Evolutionary conservation across 2,329 filamentous ascomycete species (phyloP).

Genomic region (Nemania diffusa): DNA sequence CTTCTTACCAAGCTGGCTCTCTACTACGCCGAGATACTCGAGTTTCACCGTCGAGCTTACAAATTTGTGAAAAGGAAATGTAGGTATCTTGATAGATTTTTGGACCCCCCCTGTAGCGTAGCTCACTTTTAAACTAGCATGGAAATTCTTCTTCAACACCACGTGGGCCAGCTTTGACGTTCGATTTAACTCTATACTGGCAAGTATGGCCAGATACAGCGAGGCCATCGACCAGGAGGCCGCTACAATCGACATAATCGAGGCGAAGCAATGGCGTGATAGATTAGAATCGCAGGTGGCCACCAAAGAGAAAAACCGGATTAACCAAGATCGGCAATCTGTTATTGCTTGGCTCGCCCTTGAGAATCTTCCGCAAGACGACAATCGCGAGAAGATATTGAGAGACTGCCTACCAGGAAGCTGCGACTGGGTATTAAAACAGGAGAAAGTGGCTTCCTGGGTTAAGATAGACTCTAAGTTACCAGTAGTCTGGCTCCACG

Average conservation of each 20-base stretch:
- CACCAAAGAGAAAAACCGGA: slow-evolving; percentile 11
- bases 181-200: slow-evolving; percentile 19
- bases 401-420: slow-evolving; percentile 16
- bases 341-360: slow-evolving; percentile 18
- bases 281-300: slow-evolving; percentile 6
- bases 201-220: slow-evolving; percentile 10
- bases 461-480: background rate
- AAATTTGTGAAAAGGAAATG: slow-evolving; percentile 17
- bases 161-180: slow-evolving; percentile 14
- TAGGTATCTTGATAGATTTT: slow-evolving; percentile 3
- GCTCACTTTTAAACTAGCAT: slow-evolving; percentile 11
- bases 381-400: slow-evolving; percentile 16
- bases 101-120: background rate
- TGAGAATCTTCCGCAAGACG: slow-evolving; percentile 10
- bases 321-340: background rate
- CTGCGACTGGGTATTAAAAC: slow-evolving; percentile 19
- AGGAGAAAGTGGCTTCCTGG: slow-evolving; percentile 17
- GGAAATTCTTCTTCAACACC: slow-evolving; percentile 19
- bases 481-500: slow-evolving; percentile 14
- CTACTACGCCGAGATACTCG: slow-evolving; percentile 18
- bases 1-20: slow-evolving; percentile 14
- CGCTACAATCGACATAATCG: slow-evolving; percentile 13
- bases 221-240: slow-evolving; percentile 13
- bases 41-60: slow-evolving; percentile 19
- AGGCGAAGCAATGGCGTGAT: slow-evolving; percentile 19